These are phyloP conservation scores for Euptelea pleiosperma DNA, from an alignment of 164 flowering plant species.

Conservation along the genomic window DNA sequence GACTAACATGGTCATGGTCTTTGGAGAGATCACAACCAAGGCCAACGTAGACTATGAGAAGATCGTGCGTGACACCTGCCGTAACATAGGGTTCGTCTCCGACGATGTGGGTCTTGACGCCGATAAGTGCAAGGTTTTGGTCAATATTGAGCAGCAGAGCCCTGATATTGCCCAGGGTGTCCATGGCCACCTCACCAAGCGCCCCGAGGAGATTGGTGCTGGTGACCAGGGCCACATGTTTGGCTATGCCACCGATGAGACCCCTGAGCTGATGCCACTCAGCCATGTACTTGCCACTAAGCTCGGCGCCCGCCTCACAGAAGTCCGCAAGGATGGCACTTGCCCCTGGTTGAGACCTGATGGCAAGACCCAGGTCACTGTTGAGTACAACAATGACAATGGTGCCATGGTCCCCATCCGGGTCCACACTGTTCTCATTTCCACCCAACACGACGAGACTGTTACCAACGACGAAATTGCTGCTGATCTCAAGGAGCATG, in stretches of 20 bases:
- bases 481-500: conserved; percentile 78
- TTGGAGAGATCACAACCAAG: conserved; percentile 82
- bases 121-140: conserved; percentile 78
- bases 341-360: conserved; percentile 76
- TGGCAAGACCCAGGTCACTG: conserved; percentile 81
- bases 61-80: conserved; percentile 82
- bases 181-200: conserved; percentile 82
- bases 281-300: conserved; percentile 80
- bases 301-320: conserved; percentile 72
- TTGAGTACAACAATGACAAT: conserved; percentile 65
- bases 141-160: conserved; percentile 81
- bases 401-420: conserved; percentile 82
- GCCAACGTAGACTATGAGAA: conserved; percentile 73
- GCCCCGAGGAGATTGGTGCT: conserved; percentile 85
- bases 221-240: conserved; percentile 92
- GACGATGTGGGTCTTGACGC: conserved; percentile 85
- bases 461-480: conserved; percentile 76
- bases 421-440: conserved; percentile 76
- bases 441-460: conserved; percentile 81
- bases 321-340: conserved; percentile 72
- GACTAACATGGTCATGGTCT: conserved; percentile 91
- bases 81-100: conserved; percentile 66
- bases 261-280: conserved; percentile 74
- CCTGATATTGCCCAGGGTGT: conserved; percentile 90
- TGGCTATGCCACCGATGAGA: conserved; percentile 86